Base-by-base conservation (phyloP, 176 grass and related monocot genomes). In the Puya raimondii region DNA sequence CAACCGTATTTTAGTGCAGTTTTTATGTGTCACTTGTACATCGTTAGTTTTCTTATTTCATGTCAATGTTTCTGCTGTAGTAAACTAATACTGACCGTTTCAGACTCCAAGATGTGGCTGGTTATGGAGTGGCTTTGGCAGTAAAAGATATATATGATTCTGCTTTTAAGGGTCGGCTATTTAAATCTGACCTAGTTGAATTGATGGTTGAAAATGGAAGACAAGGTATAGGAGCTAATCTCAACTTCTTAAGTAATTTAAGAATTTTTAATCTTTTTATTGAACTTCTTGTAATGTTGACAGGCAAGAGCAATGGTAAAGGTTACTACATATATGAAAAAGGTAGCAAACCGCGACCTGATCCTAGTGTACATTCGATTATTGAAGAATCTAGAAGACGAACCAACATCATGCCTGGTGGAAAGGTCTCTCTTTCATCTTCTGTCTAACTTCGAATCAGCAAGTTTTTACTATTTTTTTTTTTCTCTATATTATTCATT, bases 291-390 rank as follows among this genome's bases (percentile, higher is more conserved):
- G 72, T 47, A 66, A n/a, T 10, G 47, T 42, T 63, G 49, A 57
- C 83, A 99, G 94, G 94, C 53, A 99, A 99, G 53, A 72, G 5
- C 14, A 99, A 99, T 63, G 94, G 90, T 12, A 99, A 99, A 85
- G 90, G 94, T 64, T 99, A 91, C 64, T 99, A 99, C 77, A 80
- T 88, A 56, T 91, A 88, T 82, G 89, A 99, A 78, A 99, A 90
- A 81, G 93, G 93, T 33, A 81, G 75, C 64, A 97, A 88, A 72
- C 93, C 93, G 74, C 87, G 85, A 72, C 93, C 93, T 58, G 93
- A 97, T 70, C 93, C 89, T 33, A 90, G 77, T 72, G 66, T 97
- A 51, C 79, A 97, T 72, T 27, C 68, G 65, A 78, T 97, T 21
- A 87, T 97, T 51, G 93, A 88, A 9, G 87, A 97, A 73, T 97